A percentile compares a stretch with the other conserved stretches of the same genome.
These are phyloP conservation scores for Saccharomycopsis amapae DNA, from an alignment of 805 yeast genomes.

Conservation along the genomic window DNA sequence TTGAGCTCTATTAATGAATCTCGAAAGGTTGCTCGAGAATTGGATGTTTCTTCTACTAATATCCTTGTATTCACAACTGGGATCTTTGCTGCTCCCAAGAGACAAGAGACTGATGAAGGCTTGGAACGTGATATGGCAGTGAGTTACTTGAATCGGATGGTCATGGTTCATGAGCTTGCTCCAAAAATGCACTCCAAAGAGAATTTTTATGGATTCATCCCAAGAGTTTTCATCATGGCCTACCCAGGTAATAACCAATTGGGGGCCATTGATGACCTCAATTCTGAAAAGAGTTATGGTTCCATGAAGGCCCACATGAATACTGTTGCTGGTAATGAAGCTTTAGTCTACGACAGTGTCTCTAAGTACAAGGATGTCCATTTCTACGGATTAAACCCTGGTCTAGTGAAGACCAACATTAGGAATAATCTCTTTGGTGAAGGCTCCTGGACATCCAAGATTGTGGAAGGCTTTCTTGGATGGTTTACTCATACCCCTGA, in stretches of 20 bases:
- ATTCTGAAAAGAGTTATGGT: constrained; percentile 29
- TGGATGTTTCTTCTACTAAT: constrained; percentile 25
- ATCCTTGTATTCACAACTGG: constrained; percentile 34
- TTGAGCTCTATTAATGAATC: constrained; percentile 28
- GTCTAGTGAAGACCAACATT: constrained; percentile 32
- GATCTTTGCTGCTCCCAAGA: constrained; percentile 30
- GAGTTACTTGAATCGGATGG: constrained; percentile 32
- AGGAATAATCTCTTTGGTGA: constrained; percentile 31
- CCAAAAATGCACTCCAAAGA: constrained; percentile 23
- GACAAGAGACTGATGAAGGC: constrained; percentile 33
- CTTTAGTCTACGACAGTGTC: constrained; percentile 27
- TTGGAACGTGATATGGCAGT: constrained; percentile 35
- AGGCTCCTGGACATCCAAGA: constrained; percentile 24
- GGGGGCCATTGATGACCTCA: constrained; percentile 32
- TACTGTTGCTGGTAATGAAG: constrained; percentile 39
- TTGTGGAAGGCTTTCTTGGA: constrained; percentile 28
- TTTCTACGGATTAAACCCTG: constrained; percentile 36
- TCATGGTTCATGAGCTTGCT: constrained; percentile 27
- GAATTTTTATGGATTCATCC: constrained; percentile 18
- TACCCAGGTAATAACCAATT: constrained; percentile 32
- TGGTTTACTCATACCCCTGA: constrained; percentile 30
- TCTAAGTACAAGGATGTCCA: constrained; percentile 23
- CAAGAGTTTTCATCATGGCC: constrained; percentile 35
- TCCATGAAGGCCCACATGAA: constrained; percentile 31
- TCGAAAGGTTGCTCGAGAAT: constrained; percentile 24